Percentiles rank a stretch among this genome's conserved stretches.
Conservation (phyloP, 139 green algal genomes). For the Limnomonas spitsbergensis region DNA sequence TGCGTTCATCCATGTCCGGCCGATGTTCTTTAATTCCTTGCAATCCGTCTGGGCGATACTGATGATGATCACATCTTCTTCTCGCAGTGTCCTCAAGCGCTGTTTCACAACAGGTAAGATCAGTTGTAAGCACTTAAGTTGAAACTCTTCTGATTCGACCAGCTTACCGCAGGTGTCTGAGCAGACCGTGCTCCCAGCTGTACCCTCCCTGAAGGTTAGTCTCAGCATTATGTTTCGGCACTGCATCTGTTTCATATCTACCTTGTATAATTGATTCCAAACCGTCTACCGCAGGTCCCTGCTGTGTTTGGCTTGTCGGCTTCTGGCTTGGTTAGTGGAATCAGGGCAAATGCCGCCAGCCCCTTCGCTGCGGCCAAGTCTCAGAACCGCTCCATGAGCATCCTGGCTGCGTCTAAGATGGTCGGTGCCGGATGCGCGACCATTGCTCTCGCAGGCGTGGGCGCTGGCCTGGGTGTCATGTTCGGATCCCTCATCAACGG, state of each 20-base stretch:
- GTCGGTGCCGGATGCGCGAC: constrained; percentile 72
- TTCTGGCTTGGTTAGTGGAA: constrained; percentile 23
- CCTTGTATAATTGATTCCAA: neutral
- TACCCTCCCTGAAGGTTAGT: neutral
- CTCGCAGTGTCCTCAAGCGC: neutral
- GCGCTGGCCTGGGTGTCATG: constrained; percentile 71
- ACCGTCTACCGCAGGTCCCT: constrained; percentile 20
- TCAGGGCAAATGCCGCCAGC: constrained; percentile 22
- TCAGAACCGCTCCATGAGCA: constrained; percentile 37
- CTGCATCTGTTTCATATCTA: neutral
- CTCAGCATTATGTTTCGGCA: neutral
- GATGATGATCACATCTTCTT: neutral
- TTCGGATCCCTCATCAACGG: constrained; percentile 76
- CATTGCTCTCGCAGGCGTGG: constrained; percentile 67
- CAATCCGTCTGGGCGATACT: neutral
- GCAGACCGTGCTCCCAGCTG: neutral
- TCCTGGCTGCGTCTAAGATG: constrained; percentile 62
- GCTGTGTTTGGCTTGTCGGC: constrained; percentile 18
- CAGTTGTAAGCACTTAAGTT: neutral
- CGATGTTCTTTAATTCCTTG: neutral
- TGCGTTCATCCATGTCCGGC: neutral
- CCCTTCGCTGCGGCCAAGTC: constrained; percentile 21
- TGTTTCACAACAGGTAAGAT: neutral
- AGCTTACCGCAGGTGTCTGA: neutral
- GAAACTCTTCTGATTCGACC: neutral